phyloP scores from a whole-genome alignment of 1,284 basidiomycete genomes.

The Malassezia nana region DNA sequence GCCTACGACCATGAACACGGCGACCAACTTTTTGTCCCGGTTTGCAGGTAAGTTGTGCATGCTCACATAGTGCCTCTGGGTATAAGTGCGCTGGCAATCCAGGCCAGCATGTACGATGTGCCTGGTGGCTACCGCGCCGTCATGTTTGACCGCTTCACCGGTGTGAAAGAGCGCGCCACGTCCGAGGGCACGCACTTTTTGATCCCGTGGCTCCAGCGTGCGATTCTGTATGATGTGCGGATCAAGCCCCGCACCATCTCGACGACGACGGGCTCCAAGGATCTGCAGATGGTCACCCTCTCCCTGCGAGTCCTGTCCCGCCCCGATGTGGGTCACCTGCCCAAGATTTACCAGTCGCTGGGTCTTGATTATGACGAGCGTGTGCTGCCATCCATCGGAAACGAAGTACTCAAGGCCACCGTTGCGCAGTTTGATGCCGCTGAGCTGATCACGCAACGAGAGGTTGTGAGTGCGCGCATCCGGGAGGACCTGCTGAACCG shows the following conservation, averaged over 20 bases:
- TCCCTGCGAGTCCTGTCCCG: conserved; percentile 90
- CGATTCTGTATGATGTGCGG: conserved; percentile 92
- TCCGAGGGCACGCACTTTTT: conserved; percentile 89
- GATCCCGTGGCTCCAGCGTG: conserved; percentile 76
- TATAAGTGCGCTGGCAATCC: conserved; percentile 44
- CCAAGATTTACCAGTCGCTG: conserved; percentile 88
- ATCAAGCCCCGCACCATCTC: conserved; percentile 97
- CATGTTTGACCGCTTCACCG: conserved; percentile 95
- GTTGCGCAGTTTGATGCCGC: conserved; percentile 98
- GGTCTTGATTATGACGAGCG: conserved; percentile 96
- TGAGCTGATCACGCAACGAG: conserved; percentile 68
- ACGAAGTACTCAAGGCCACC: conserved; percentile 88
- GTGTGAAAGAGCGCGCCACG: conserved; percentile 55
- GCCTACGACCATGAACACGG: conserved; percentile 8
- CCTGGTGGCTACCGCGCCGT: conserved; percentile 74
- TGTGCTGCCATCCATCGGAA: conserved; percentile 65
- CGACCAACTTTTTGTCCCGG: conserved; percentile 12
- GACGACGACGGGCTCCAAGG: conserved; percentile 86
- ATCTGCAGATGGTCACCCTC: conserved; percentile 87
- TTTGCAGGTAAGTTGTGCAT: conserved; percentile 11
- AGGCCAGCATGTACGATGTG: conserved; percentile 49
- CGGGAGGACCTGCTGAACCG: conserved; percentile 82
- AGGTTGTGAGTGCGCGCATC: conserved; percentile 76
- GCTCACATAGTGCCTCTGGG: conserved; percentile 39
- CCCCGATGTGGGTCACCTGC: conserved; percentile 75